Evolutionary conservation across 2,329 filamentous ascomycete genomes (phyloP), one percentile per base, ranked within the genome.

Genomic region (Blumeriella jaapii): DNA sequence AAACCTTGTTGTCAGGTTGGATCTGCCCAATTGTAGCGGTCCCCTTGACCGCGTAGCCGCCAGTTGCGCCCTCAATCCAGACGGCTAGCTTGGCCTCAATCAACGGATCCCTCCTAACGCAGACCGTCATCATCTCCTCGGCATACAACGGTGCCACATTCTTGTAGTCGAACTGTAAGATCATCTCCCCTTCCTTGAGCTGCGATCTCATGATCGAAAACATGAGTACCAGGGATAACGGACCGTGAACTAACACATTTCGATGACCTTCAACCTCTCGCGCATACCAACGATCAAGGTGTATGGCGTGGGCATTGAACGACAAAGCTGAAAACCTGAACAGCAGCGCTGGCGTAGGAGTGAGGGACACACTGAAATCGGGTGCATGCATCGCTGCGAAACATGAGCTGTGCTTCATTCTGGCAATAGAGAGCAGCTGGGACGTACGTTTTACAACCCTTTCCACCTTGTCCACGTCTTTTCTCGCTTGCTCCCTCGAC

Each of bases 301-400:
- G 91, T 48, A 98, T 95, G 11, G 71, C 67, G 59, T 98, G 91
- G 1, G 85, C 84, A 58, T 98, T 98, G 64, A 85, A 87, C 2
- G 82, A 89, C 20, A 98, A 71, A 0, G 86, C 86, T 13, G 82
- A 91, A 64, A 89, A 96, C 39, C 87, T 76, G 61, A 93, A 94
- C 35, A 98, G 74, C 4, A 95, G 70, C 4, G 70, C 64, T 2
- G 71, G 65, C 2, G 78, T 77, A 1, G 86, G 84, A 0, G 61
- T 69, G 15, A 94, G 60, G 0, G 62, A 61, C 47, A 81, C 65
- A 12, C 61, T 62, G 48, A 74, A 72, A 29, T 69, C 63, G 1
- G 74, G 64, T 9, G 40, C 35, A 25, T 44, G 35, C 15, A 29
- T 17, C 22, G 51, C 44, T 48, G 36, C 36, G 40, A 22, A 15